Conservation (phyloP, 495 filamentous ascomycete species). For the Neurospora cerealis region DNA sequence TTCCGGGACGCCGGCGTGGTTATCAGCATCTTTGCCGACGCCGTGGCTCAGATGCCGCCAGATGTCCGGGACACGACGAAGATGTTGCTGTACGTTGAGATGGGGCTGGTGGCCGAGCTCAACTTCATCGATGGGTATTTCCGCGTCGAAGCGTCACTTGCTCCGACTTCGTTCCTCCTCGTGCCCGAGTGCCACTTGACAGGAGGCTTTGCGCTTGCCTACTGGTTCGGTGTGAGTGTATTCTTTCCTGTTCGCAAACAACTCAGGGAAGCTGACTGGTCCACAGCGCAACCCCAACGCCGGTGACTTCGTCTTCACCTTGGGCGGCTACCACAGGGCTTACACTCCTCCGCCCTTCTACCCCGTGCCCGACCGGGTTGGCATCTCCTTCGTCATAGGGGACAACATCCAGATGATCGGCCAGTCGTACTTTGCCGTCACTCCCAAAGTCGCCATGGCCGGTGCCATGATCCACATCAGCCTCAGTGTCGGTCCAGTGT, state of each 20-base stretch:
- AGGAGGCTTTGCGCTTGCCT: conserved; percentile 39
- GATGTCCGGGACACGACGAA: background rate
- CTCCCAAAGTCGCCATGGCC: background rate
- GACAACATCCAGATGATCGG: background rate
- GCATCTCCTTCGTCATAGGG: background rate
- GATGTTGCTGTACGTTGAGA: conserved; percentile 30
- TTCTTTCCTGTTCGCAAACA: too few relatives aligned
- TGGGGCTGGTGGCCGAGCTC: conserved; percentile 25
- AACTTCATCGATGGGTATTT: conserved; percentile 29
- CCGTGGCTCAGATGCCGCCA: conserved; percentile 25
- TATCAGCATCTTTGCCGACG: conserved; percentile 32
- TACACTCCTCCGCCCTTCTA: background rate
- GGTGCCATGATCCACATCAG: conserved; percentile 27
- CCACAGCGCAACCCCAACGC: background rate
- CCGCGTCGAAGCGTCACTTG: conserved; percentile 30
- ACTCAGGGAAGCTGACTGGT: too few relatives aligned
- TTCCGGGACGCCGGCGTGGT: conserved; percentile 17
- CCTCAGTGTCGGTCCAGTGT: conserved; percentile 21
- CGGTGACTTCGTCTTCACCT: conserved; percentile 35
- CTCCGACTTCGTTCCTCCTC: conserved; percentile 34
- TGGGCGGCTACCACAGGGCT: background rate
- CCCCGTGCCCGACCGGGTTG: background rate
- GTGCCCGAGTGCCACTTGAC: conserved; percentile 35
- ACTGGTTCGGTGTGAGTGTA: conserved; percentile 30
- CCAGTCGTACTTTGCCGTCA: conserved; percentile 1